A percentile compares a stretch with the other conserved stretches of the same genome.
Conservation (phyloP, 805 yeast species). For the Kluyveromyces starmeri region DNA sequence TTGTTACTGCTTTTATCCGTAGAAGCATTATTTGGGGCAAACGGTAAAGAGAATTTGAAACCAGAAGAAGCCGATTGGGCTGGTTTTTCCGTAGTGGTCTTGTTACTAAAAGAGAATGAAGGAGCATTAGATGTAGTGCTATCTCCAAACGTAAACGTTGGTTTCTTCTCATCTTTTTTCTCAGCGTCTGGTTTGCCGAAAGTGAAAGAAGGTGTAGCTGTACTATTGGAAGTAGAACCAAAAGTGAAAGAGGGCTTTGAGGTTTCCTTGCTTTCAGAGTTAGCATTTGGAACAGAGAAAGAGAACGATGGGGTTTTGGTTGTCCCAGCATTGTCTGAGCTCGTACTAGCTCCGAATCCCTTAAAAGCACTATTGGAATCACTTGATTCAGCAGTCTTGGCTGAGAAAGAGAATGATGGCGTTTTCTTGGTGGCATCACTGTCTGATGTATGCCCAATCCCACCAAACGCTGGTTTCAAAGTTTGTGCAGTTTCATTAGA, state of each 20-base stretch:
- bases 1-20: constrained; percentile 15
- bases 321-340: no score
- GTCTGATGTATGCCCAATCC: no score
- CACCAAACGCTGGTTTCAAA: neutral
- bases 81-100: constrained; percentile 6
- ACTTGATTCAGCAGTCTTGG: neutral
- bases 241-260: constrained; percentile 7
- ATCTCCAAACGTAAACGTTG: constrained; percentile 26
- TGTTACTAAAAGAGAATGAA: constrained; percentile 19
- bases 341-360: no score
- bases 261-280: constrained; percentile 4
- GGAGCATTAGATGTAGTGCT: constrained; percentile 18
- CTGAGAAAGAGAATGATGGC: neutral
- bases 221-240: neutral
- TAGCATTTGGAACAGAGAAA: neutral
- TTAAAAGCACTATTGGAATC: no score
- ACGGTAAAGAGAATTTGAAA: constrained; percentile 29
- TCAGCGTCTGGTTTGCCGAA: constrained; percentile 11
- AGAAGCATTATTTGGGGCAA: constrained; percentile 11
- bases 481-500: neutral
- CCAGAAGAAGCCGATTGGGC: constrained; percentile 24
- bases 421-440: neutral
- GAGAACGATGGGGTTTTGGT: neutral
- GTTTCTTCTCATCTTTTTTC: constrained; percentile 11
- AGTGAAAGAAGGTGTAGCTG: constrained; percentile 17